Conservation (phyloP, 1,284 basidiomycete species). For the Afroboletus lepidellus region DNA sequence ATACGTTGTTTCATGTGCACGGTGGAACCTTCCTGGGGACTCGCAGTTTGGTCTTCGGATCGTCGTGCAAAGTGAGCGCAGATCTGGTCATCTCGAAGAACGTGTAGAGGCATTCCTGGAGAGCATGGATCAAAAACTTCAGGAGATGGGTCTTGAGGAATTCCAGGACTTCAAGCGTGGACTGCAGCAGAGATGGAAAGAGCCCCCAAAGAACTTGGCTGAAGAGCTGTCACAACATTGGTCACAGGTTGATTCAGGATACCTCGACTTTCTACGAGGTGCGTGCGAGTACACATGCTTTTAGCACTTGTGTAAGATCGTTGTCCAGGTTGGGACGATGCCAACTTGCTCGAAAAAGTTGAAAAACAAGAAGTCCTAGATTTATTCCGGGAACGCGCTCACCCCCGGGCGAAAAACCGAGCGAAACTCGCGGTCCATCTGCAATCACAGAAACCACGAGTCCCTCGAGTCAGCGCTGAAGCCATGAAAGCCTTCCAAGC, state of each 20-base stretch:
- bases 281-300: conserved; percentile 30
- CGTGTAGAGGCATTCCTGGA: conserved; percentile 88
- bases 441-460: conserved; percentile 62
- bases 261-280: conserved; percentile 67
- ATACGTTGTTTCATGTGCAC: conserved; percentile 75
- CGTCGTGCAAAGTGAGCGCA: conserved; percentile 88
- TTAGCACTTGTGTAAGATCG: background rate
- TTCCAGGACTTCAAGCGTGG: conserved; percentile 66
- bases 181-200: conserved; percentile 62
- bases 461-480: conserved; percentile 61
- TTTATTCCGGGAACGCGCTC: conserved; percentile 70
- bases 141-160: conserved; percentile 57
- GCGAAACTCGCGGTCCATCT: conserved; percentile 84
- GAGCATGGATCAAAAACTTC: conserved; percentile 60
- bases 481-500: conserved; percentile 66
- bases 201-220: conserved; percentile 72
- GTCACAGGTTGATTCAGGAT: conserved; percentile 67
- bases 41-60: conserved; percentile 82
- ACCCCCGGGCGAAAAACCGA: conserved; percentile 67
- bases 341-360: conserved; percentile 36
- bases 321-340: conserved; percentile 24
- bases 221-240: conserved; percentile 70
- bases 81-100: conserved; percentile 81
- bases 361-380: conserved; percentile 79
- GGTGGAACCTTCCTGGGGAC: conserved; percentile 55